phyloP scores from a whole-genome alignment of 139 green algal species.

The Nannochloris sp. region DNA sequence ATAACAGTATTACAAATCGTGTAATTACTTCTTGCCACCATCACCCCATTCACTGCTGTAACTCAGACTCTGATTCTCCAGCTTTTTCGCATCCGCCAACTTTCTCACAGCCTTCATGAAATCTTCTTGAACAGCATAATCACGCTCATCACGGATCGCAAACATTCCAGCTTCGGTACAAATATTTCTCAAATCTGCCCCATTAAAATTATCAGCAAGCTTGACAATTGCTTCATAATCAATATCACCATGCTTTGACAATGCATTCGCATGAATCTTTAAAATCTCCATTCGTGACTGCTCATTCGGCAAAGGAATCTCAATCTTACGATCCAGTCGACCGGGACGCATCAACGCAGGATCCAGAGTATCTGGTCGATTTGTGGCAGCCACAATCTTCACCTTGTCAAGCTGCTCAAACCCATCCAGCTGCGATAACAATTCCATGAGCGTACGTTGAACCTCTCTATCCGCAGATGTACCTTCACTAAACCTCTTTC shows the following conservation, averaged over 20 bases:
- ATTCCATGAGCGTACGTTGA: conserved; percentile 99
- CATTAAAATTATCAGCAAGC: conserved; percentile 96
- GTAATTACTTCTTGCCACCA: conserved; percentile 16
- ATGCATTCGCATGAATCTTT: conserved; percentile 91
- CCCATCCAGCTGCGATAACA: conserved; percentile 97
- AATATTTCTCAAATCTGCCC: conserved; percentile 96
- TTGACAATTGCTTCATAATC: conserved; percentile 98
- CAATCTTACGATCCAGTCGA: conserved; percentile 94
- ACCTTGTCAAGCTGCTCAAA: conserved; percentile 95
- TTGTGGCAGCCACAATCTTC: conserved; percentile 95
- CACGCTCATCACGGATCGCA: conserved; percentile 86
- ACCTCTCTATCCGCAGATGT: conserved; percentile 97
- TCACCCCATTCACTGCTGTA: conserved; percentile 76
- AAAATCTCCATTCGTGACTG: conserved; percentile 92
- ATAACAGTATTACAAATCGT: conserved; percentile 20
- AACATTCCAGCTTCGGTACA: conserved; percentile 99
- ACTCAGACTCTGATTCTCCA: conserved; percentile 69
- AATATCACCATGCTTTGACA: conserved; percentile 98
- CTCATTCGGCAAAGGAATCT: conserved; percentile 99
- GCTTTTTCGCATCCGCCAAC: conserved; percentile 96
- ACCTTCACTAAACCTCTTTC: conserved; percentile 88
- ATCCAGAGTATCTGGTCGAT: conserved; percentile 94
- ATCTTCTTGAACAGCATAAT: conserved; percentile 92
- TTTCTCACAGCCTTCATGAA: conserved; percentile 99
- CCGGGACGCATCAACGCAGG: conserved; percentile 93